A percentile compares a stretch with the other conserved stretches of the same genome.
phyloP scores from a whole-genome alignment of 2,329 filamentous ascomycete species.

The Talaromyces sp. region DNA sequence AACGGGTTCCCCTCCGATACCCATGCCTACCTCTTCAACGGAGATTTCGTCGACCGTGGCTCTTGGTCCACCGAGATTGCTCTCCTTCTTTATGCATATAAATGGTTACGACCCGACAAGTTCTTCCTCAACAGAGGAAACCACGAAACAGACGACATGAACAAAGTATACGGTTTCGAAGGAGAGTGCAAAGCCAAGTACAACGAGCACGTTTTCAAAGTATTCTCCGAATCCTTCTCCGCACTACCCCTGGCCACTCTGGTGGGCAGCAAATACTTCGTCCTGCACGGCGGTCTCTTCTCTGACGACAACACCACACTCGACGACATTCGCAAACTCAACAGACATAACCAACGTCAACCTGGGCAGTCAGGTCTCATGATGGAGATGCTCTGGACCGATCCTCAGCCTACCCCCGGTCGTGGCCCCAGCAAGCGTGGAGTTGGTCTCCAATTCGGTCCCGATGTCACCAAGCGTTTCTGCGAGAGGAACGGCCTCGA shows the following conservation, averaged over 20 bases:
- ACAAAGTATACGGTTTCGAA: conserved; percentile 96
- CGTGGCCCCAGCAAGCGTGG: conserved; percentile 94
- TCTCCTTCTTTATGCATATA: conserved; percentile 89
- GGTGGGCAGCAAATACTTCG: conserved; percentile 85
- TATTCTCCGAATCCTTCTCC: conserved; percentile 98
- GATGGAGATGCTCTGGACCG: conserved; percentile 99
- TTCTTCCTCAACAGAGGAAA: conserved; percentile 98
- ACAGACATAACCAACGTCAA: conserved; percentile 86
- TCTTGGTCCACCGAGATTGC: conserved; percentile 99
- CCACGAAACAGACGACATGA: conserved; percentile 99
- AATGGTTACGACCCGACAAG: conserved; percentile 81
- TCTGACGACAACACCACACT: conserved; percentile 88
- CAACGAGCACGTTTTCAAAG: conserved; percentile 90
- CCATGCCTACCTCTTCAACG: conserved; percentile 96
- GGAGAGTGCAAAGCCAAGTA: conserved; percentile 99
- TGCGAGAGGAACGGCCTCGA: conserved; percentile 94
- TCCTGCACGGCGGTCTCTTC: conserved; percentile 92
- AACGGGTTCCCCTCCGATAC: conserved; percentile 82
- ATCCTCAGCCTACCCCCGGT: conserved; percentile 81
- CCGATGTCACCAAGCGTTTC: conserved; percentile 93
- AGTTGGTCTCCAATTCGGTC: conserved; percentile 94
- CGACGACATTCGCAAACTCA: conserved; percentile 89
- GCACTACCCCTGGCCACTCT: conserved; percentile 88
- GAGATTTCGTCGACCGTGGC: conserved; percentile 95
- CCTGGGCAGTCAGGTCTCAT: conserved; percentile 92